These are phyloP conservation scores for Acacia crassicarpa DNA, from an alignment of 306 rosid genomes.

Conservation along the genomic window DNA sequence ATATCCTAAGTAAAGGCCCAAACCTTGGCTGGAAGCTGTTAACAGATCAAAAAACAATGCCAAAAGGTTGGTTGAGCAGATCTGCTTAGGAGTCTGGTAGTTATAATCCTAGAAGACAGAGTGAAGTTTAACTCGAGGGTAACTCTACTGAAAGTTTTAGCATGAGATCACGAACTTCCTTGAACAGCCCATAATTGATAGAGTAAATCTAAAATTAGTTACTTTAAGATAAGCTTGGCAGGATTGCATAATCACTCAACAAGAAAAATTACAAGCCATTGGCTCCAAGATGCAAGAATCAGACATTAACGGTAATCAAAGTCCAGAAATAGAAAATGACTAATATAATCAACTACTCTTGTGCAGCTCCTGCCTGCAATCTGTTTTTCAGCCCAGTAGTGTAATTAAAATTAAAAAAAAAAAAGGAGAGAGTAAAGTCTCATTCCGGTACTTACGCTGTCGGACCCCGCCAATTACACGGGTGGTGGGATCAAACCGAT, in stretches of 20 bases:
- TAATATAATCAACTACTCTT: neutral
- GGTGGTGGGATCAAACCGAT: slow-evolving; percentile 76
- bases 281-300: neutral
- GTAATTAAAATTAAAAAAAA: too few relatives aligned
- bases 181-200: neutral
- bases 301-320: neutral
- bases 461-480: slow-evolving; percentile 71
- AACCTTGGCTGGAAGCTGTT: neutral
- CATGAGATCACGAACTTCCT: neutral
- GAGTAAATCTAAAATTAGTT: neutral
- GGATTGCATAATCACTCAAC: neutral
- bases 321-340: neutral
- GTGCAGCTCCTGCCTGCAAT: neutral
- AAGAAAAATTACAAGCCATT: neutral
- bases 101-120: neutral
- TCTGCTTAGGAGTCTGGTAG: neutral
- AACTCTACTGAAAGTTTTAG: neutral
- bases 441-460: slow-evolving; percentile 60
- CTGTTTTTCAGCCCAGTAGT: neutral
- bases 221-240: neutral
- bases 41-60: neutral
- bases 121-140: neutral
- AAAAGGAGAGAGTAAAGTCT: neutral
- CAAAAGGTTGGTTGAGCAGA: neutral
- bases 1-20: neutral